These are phyloP conservation scores for Ophiostoma ulmi DNA, from an alignment of 2,329 filamentous ascomycete species.

Conservation along the genomic window DNA sequence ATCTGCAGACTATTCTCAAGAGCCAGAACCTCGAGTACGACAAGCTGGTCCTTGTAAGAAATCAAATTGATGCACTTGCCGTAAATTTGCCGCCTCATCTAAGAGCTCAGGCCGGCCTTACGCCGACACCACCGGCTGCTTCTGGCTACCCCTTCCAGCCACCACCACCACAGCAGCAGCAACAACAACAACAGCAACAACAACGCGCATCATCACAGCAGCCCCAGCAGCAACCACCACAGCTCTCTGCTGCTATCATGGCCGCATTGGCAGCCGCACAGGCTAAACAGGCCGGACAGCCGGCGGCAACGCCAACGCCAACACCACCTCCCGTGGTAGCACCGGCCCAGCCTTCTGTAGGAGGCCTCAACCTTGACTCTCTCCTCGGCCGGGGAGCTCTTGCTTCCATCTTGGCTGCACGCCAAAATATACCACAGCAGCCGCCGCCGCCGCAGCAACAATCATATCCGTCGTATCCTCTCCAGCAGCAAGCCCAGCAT, in stretches of 20 bases:
- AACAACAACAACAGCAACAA: conserved; percentile 28
- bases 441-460: conserved; percentile 45
- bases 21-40: conserved; percentile 72
- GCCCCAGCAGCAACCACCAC: conserved; percentile 29
- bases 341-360: conserved; percentile 29
- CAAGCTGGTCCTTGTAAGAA: conserved; percentile 77
- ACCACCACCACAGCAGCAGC: conserved; percentile 32
- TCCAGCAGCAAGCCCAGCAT: conserved; percentile 35
- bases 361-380: conserved; percentile 49
- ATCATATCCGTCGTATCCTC: conserved; percentile 35
- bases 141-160: conserved; percentile 29
- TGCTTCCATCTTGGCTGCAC: conserved; percentile 49
- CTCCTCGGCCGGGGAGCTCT: conserved; percentile 56
- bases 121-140: conserved; percentile 31
- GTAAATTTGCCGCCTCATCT: conserved; percentile 51
- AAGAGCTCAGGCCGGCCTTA: conserved; percentile 35
- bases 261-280: conserved; percentile 29
- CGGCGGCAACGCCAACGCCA: conserved; percentile 12
- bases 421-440: conserved; percentile 37
- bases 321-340: conserved; percentile 20
- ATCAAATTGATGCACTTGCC: conserved; percentile 75
- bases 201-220: conserved; percentile 28
- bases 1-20: conserved; percentile 75
- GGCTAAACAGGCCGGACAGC: conserved; percentile 31
- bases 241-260: conserved; percentile 22